These are phyloP conservation scores for Camelina laxa DNA, from an alignment of 345 rosid species.

Conservation along the genomic window DNA sequence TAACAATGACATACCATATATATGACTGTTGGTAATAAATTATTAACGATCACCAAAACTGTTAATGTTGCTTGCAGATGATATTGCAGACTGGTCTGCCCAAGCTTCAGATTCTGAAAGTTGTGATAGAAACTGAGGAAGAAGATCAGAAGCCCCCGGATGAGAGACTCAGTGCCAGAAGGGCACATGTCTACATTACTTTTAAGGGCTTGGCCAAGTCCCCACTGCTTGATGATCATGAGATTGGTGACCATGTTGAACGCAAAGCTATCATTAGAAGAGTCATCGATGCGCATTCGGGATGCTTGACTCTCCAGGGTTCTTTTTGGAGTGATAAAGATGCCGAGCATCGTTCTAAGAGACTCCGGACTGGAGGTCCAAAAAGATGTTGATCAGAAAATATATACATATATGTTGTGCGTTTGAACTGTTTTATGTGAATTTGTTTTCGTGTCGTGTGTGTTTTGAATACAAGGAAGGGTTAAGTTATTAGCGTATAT, in stretches of 20 bases:
- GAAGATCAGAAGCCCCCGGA: too few species aligned
- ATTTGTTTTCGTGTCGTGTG: too few species aligned
- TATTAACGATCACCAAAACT: not conserved
- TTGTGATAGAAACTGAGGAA: not conserved
- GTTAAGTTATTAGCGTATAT: too few species aligned
- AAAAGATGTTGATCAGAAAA: not conserved
- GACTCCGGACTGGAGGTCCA: not conserved
- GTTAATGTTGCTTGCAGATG: not conserved
- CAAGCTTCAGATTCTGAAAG: not conserved
- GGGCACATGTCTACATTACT: conserved; percentile 1
- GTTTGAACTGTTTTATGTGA: too few species aligned
- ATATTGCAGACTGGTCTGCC: not conserved
- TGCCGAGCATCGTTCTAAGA: not conserved
- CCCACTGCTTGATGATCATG: not conserved
- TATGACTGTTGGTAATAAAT: not conserved
- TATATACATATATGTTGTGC: too few species aligned
- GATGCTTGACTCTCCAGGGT: not conserved
- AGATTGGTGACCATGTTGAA: not conserved
- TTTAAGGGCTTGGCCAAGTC: conserved; percentile 1
- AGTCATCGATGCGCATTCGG: not conserved
- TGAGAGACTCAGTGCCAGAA: not conserved
- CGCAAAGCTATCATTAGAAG: conserved; percentile 11
- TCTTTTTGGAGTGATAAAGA: not conserved
- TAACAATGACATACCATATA: not conserved
- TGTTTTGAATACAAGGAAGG: too few species aligned